A percentile compares a stretch with the other conserved stretches of the same genome.
Evolutionary conservation across 345 rosid genomes (phyloP).

Genomic region (Gynandropsis gynandra): DNA sequence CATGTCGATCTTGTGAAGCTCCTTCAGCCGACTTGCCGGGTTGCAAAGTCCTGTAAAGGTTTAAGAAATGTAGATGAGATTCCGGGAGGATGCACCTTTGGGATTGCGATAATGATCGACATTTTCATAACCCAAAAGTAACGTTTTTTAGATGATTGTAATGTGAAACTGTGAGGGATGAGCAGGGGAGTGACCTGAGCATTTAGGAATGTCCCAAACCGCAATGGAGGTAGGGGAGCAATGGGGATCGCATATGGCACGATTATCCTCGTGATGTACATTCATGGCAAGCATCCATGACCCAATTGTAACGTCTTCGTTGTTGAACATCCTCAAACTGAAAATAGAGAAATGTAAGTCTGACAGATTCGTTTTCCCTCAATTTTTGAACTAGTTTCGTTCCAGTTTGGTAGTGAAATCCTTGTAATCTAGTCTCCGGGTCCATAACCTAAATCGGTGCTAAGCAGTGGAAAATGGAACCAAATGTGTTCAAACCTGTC

Average conservation of each 20-base stretch:
- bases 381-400: too few relatives aligned
- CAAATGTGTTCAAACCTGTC: slow-evolving; percentile 44
- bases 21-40: slow-evolving; percentile 47
- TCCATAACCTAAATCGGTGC: too few relatives aligned
- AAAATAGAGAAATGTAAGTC: slow-evolving; percentile 24
- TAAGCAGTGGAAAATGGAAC: background rate
- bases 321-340: slow-evolving; percentile 81
- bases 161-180: slow-evolving; percentile 9
- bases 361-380: too few relatives aligned
- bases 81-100: background rate
- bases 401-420: too few relatives aligned
- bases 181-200: slow-evolving; percentile 57
- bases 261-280: slow-evolving; percentile 66
- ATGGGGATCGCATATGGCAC: slow-evolving; percentile 67
- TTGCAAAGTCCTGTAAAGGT: slow-evolving; percentile 58
- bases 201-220: slow-evolving; percentile 85
- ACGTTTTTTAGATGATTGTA: too few relatives aligned
- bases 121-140: too few relatives aligned
- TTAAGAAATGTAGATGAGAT: slow-evolving; percentile 1
- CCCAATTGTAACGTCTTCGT: slow-evolving; percentile 87
- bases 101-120: too few relatives aligned
- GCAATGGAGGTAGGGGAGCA: slow-evolving; percentile 73
- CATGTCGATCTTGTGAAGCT: slow-evolving; percentile 55
- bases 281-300: slow-evolving; percentile 95
- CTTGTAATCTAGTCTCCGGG: background rate